These are phyloP conservation scores for Candida sanyaensis DNA, from an alignment of 1,139 yeast species.

Conservation along the genomic window DNA sequence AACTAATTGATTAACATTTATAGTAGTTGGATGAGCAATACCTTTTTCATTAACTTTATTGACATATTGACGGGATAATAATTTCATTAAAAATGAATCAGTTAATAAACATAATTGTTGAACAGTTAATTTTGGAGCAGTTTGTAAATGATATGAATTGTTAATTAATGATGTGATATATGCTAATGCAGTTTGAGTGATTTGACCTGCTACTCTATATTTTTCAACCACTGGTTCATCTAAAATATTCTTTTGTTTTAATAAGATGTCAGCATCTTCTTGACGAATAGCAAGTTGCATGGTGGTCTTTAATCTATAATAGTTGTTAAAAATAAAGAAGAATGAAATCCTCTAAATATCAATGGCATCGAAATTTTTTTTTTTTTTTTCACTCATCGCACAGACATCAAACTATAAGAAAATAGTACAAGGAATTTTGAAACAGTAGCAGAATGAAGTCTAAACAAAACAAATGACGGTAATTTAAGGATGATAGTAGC, in stretches of 20 bases:
- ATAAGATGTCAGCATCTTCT: constrained; percentile 71
- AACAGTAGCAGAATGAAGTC: not conserved
- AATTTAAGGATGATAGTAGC: too few species aligned
- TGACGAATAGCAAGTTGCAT: constrained; percentile 70
- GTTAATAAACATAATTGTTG: constrained; percentile 82
- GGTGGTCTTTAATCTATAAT: constrained; percentile 3
- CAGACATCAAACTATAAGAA: not conserved
- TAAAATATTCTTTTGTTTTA: constrained; percentile 73
- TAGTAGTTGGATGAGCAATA: constrained; percentile 85
- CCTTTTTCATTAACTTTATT: constrained; percentile 75
- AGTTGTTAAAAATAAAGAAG: not conserved
- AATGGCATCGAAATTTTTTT: not conserved
- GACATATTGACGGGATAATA: constrained; percentile 56
- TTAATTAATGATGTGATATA: constrained; percentile 69
- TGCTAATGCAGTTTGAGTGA: constrained; percentile 81
- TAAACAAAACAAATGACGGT: too few species aligned
- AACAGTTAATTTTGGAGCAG: constrained; percentile 49
- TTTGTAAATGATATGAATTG: constrained; percentile 63
- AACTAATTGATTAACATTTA: constrained; percentile 80
- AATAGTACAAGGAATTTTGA: not conserved
- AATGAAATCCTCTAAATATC: not conserved
- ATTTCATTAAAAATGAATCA: constrained; percentile 66
- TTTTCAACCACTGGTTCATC: constrained; percentile 67
- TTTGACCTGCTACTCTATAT: constrained; percentile 87
- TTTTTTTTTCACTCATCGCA: constrained; percentile 11